phyloP scores from a whole-genome alignment of 345 rosid genomes.

The Noccaea caerulescens region DNA sequence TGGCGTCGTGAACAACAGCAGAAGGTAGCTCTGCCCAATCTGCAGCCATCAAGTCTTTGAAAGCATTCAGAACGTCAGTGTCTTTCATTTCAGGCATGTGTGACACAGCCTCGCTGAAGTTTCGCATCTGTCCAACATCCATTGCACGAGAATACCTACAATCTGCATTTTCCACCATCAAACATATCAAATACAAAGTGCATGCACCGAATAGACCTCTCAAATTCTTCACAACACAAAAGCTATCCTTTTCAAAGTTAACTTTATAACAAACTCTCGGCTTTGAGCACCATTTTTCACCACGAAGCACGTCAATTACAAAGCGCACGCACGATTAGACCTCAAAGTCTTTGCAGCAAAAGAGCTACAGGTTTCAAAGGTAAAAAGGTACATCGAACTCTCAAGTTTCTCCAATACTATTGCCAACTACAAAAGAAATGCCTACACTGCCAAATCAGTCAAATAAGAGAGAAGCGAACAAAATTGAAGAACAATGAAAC shows the following conservation, averaged over 20 bases:
- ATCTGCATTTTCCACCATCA: conserved; percentile 46
- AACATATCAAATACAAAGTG: conserved; percentile 1
- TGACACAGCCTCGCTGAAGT: conserved; percentile 63
- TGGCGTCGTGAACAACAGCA: conserved; percentile 53
- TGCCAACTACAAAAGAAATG: not conserved
- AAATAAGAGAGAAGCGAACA: not conserved
- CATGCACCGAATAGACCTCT: not conserved
- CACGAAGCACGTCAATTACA: not conserved
- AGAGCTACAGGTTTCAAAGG: not conserved
- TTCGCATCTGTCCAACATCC: conserved; percentile 55
- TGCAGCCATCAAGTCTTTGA: conserved; percentile 86
- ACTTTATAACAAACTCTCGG: not conserved
- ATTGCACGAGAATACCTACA: conserved; percentile 47
- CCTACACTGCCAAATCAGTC: not conserved
- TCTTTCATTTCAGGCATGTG: conserved; percentile 76
- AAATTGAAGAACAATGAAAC: not conserved
- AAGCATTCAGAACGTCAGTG: conserved; percentile 52
- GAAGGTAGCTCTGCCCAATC: conserved; percentile 79
- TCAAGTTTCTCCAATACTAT: not conserved
- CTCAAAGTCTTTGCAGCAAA: conserved; percentile 11
- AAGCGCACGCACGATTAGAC: not conserved
- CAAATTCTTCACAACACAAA: conserved; percentile 8
- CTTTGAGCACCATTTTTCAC: not conserved
- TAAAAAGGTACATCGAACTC: not conserved
- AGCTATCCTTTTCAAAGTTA: not conserved